Percentiles rank a stretch among this genome's conserved stretches.
Evolutionary conservation across 345 rosid genomes (phyloP).

Genomic region (Brassica rapa): DNA sequence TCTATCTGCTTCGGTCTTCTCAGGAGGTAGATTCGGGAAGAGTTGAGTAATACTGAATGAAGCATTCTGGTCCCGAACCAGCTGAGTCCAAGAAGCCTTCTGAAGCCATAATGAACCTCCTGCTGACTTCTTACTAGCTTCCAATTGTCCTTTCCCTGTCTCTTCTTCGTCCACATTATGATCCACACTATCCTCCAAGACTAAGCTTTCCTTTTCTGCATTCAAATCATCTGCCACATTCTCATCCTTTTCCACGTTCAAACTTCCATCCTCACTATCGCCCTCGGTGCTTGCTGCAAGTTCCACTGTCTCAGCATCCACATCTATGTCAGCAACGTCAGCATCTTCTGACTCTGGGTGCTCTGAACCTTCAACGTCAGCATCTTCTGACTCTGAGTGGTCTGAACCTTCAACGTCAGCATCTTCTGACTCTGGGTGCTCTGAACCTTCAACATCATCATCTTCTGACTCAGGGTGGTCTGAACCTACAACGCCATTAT

Average conservation of each 20-base stretch:
- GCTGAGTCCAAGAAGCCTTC: conserved; percentile 79
- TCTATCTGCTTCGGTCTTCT: conserved; percentile 26
- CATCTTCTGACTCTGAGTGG: not conserved
- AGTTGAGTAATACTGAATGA: conserved; percentile 71
- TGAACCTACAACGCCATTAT: not conserved
- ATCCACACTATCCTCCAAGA: conserved; percentile 29
- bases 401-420: not conserved
- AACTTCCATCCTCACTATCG: conserved; percentile 21
- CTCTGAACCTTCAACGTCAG: conserved; percentile 8
- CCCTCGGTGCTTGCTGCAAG: conserved; percentile 24
- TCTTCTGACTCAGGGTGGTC: conserved; percentile 28
- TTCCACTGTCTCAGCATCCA: conserved; percentile 32
- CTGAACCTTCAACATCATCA: not conserved
- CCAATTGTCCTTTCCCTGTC: not conserved
- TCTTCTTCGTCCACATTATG: conserved; percentile 25
- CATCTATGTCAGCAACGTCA: conserved; percentile 2
- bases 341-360: conserved; percentile 25
- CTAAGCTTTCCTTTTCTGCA: conserved; percentile 19
- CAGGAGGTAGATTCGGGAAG: conserved; percentile 46
- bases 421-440: not conserved
- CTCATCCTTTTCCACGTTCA: conserved; percentile 19
- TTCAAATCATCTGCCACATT: conserved; percentile 20
- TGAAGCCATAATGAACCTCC: conserved; percentile 81
- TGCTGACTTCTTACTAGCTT: conserved; percentile 46
- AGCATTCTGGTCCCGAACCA: conserved; percentile 51